Evolutionary conservation across 1,284 basidiomycete genomes (phyloP).

Genomic region (Fistulina hepatica): DNA sequence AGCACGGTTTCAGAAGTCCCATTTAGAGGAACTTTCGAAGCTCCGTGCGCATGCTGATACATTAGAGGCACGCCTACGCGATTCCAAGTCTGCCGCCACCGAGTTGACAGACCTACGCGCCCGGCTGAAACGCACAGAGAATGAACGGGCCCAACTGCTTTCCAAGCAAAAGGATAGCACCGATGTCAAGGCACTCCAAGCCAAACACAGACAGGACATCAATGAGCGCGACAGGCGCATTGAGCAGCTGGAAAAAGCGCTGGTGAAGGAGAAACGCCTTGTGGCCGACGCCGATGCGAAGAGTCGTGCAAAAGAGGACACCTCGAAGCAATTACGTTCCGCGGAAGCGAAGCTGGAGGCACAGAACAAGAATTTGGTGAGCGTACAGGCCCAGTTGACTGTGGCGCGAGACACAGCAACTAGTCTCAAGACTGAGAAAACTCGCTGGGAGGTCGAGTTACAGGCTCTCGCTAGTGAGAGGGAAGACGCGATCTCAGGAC

Average conservation of each 20-base stretch:
- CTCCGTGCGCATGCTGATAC: too few relatives aligned
- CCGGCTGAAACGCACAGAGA: conserved; percentile 50
- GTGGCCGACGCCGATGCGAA: conserved; percentile 35
- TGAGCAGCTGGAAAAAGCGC: conserved; percentile 42
- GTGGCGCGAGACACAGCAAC: too few relatives aligned
- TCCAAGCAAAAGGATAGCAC: conserved; percentile 40
- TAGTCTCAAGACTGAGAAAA: too few relatives aligned
- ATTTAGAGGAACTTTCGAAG: too few relatives aligned
- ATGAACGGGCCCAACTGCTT: conserved; percentile 41
- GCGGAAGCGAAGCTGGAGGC: conserved; percentile 33
- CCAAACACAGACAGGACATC: conserved; percentile 40
- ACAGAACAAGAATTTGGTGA: too few relatives aligned
- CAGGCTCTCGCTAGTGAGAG: too few relatives aligned
- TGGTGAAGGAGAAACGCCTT: conserved; percentile 39
- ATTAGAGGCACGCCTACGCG: too few relatives aligned
- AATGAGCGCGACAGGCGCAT: conserved; percentile 44
- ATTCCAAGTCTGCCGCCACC: too few relatives aligned
- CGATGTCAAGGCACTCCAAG: conserved; percentile 42
- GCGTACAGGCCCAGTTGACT: too few relatives aligned
- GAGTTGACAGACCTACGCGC: conserved; percentile 52
- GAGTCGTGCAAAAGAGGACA: conserved; percentile 33
- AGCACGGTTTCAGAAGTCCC: conserved; percentile 34
- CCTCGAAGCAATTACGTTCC: conserved; percentile 29
- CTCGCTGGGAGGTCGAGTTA: too few relatives aligned
- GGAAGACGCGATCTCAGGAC: too few relatives aligned